A percentile compares a stretch with the other conserved stretches of the same genome.
phyloP scores from a whole-genome alignment of 345 rosid genomes.

The Dovyalis caffra region DNA sequence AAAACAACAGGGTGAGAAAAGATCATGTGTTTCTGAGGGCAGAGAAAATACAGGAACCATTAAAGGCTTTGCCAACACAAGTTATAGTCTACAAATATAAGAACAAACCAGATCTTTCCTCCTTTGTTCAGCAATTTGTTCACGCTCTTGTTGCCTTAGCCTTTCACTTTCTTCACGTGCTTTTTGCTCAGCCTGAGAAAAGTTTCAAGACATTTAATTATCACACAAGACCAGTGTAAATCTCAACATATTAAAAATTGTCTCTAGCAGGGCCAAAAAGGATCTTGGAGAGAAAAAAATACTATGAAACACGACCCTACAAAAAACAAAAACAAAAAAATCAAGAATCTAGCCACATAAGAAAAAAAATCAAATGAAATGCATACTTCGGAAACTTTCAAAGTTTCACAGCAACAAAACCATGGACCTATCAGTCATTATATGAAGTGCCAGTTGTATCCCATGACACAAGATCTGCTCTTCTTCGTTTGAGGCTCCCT shows the following conservation, averaged over 20 bases:
- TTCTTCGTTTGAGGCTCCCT: background rate
- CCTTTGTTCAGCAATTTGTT: conserved; percentile 72
- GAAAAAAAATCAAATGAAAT: background rate
- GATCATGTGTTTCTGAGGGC: background rate
- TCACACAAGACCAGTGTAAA: background rate
- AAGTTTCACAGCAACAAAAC: background rate
- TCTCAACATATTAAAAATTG: background rate
- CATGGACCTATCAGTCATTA: background rate
- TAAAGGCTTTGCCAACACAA: background rate
- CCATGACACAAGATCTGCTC: too few relatives aligned
- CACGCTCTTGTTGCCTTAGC: conserved; percentile 89
- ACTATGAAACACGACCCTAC: background rate
- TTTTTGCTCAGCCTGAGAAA: conserved; percentile 73
- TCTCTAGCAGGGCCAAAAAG: background rate
- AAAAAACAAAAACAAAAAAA: background rate
- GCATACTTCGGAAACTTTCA: background rate
- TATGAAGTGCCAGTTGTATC: background rate
- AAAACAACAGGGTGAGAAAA: background rate
- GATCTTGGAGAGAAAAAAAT: too few relatives aligned
- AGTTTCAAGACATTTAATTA: conserved; percentile 8
- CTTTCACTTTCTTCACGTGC: conserved; percentile 91
- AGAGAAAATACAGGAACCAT: background rate
- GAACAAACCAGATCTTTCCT: conserved; percentile 86
- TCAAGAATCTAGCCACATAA: background rate
- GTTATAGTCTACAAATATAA: background rate